Evolutionary conservation across 805 yeast species (phyloP).

Genomic region (Spathaspora passalidarum): DNA sequence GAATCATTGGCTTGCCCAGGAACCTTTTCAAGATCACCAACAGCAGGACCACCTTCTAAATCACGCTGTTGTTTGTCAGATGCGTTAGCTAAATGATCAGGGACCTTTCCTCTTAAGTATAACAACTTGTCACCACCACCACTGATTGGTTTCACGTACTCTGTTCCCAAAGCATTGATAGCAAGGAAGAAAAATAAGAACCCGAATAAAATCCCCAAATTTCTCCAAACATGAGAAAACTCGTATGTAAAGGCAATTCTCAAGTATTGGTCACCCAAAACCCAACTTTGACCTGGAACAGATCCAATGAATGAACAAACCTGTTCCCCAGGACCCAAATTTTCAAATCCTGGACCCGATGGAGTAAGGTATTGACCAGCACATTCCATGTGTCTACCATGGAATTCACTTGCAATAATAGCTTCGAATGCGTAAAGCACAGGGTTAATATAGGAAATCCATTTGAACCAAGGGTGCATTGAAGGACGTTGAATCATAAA

Average conservation of each 20-base stretch:
- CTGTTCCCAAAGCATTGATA: conserved; percentile 24
- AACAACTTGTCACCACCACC: conserved; percentile 33
- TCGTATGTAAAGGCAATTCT: conserved; percentile 28
- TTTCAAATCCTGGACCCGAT: conserved; percentile 21
- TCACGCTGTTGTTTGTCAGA: conserved; percentile 10
- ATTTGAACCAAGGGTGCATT: conserved; percentile 34
- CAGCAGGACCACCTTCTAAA: conserved; percentile 9
- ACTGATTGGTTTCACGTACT: conserved; percentile 24
- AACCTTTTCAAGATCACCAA: background rate
- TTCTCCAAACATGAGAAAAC: conserved; percentile 45
- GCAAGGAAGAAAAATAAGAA: conserved; percentile 16
- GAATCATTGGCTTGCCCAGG: background rate
- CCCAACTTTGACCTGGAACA: conserved; percentile 18
- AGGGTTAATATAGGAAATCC: conserved; percentile 39
- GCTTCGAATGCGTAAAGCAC: conserved; percentile 28
- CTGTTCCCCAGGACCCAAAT: conserved; percentile 14
- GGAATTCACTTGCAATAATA: conserved; percentile 27
- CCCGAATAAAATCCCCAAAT: conserved; percentile 43
- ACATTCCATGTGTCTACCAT: conserved; percentile 27
- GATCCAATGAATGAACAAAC: conserved; percentile 19
- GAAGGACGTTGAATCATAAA: conserved; percentile 30
- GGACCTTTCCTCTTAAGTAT: conserved; percentile 24
- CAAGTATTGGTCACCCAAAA: conserved; percentile 34
- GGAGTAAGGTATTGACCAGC: conserved; percentile 19
- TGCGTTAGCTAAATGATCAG: conserved; percentile 16